A percentile compares a stretch with the other conserved stretches of the same genome.
Evolutionary conservation across 2,329 filamentous ascomycete genomes (phyloP).

Genomic region (Penicillium sp.): DNA sequence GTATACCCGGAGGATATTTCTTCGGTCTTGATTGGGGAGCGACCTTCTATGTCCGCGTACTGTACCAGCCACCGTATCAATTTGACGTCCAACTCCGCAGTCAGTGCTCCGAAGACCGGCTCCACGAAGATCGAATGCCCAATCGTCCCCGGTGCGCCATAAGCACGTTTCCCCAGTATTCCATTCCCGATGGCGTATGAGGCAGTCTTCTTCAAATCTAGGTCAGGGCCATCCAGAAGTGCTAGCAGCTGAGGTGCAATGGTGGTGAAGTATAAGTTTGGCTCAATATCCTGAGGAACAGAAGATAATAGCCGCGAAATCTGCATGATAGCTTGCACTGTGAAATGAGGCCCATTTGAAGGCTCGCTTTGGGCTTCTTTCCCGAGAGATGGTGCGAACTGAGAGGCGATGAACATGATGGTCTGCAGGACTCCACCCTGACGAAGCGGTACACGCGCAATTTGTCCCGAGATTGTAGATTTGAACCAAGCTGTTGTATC

Average conservation of each 20-base stretch:
- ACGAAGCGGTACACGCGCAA: constrained; percentile 47
- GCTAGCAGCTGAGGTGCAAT: constrained; percentile 46
- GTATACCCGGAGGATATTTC: constrained; percentile 8
- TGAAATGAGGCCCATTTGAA: constrained; percentile 44
- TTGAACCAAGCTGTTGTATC: constrained; percentile 46
- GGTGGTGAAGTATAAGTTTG: constrained; percentile 40
- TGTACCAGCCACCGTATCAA: constrained; percentile 33
- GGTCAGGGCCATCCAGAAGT: constrained; percentile 45
- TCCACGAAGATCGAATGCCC: constrained; percentile 48
- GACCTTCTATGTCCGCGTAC: constrained; percentile 24
- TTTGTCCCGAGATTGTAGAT: constrained; percentile 36
- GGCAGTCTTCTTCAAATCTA: constrained; percentile 45
- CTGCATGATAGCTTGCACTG: constrained; percentile 50
- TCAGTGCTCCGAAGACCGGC: constrained; percentile 44
- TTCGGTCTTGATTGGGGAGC: neutral
- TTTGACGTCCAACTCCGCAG: constrained; percentile 33
- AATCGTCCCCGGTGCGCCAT: constrained; percentile 44
- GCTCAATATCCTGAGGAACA: constrained; percentile 43
- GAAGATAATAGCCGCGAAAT: constrained; percentile 47
- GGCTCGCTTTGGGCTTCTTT: constrained; percentile 34
- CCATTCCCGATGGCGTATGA: constrained; percentile 50
- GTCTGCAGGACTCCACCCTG: constrained; percentile 47
- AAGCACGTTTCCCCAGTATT: constrained; percentile 45
- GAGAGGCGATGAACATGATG: constrained; percentile 47
- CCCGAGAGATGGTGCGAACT: constrained; percentile 46